Evolutionary conservation across 1,284 basidiomycete species (phyloP).

Genomic region (Schizophyllum amplum): DNA sequence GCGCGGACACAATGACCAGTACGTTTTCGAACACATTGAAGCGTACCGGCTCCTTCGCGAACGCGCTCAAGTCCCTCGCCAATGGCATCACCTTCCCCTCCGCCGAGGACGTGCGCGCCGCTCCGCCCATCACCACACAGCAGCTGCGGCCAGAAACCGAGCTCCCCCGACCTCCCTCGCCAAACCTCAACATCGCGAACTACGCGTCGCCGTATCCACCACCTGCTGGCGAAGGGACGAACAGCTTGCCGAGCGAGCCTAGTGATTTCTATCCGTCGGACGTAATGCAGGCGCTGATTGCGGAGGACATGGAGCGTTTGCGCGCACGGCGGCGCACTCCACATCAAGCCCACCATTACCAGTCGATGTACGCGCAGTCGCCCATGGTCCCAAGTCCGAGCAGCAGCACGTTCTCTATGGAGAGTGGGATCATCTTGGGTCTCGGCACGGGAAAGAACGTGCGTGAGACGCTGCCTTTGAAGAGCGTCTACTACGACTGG

Average conservation of each 20-base stretch:
- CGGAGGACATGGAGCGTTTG: constrained; percentile 85
- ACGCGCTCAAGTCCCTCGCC: constrained; percentile 71
- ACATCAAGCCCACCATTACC: constrained; percentile 29
- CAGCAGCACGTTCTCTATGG: constrained; percentile 66
- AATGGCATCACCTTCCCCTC: constrained; percentile 62
- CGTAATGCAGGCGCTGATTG: constrained; percentile 81
- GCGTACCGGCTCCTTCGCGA: constrained; percentile 80
- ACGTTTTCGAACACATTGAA: constrained; percentile 62
- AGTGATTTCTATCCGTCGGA: constrained; percentile 59
- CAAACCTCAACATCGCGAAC: constrained; percentile 66
- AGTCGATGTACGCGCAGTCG: constrained; percentile 6
- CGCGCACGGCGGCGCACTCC: constrained; percentile 52
- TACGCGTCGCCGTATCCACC: constrained; percentile 70
- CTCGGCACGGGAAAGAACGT: constrained; percentile 67
- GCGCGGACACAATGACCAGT: constrained; percentile 58
- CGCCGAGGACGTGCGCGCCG: constrained; percentile 43
- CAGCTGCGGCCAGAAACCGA: constrained; percentile 28
- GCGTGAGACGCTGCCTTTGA: constrained; percentile 75
- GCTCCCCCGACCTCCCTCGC: constrained; percentile 64
- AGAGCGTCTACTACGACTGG: constrained; percentile 93
- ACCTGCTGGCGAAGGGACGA: constrained; percentile 32
- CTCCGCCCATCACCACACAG: constrained; percentile 27
- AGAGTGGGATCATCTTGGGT: constrained; percentile 63
- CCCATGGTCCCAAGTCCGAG: constrained; percentile 49
- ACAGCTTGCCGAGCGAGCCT: constrained; percentile 16